These are phyloP conservation scores for Macrophomina phaseolina DNA, from an alignment of 2,329 filamentous ascomycete species.

Conservation along the genomic window DNA sequence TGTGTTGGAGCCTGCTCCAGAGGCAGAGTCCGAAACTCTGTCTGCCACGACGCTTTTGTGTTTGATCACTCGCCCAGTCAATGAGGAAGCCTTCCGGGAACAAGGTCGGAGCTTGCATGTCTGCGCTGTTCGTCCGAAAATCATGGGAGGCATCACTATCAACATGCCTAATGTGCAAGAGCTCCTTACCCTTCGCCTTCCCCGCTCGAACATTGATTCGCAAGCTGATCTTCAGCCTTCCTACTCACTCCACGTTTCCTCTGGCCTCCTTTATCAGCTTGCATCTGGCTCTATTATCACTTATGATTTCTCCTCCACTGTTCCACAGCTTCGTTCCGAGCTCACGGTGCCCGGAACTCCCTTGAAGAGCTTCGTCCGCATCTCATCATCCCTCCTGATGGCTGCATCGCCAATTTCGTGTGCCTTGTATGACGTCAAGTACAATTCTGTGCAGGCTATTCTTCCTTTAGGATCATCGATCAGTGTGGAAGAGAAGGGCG, in stretches of 20 bases:
- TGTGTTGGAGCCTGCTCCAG: slow-evolving; percentile 40
- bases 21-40: slow-evolving; percentile 38
- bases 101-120: slow-evolving; percentile 35
- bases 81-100: slow-evolving; percentile 8
- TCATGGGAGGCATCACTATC: slow-evolving; percentile 37
- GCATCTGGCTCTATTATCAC: slow-evolving; percentile 60
- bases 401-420: slow-evolving; percentile 63
- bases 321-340: slow-evolving; percentile 63
- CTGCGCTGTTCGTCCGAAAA: slow-evolving; percentile 40
- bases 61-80: slow-evolving; percentile 36
- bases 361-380: slow-evolving; percentile 67
- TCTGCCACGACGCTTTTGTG: slow-evolving; percentile 45
- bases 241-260: slow-evolving; percentile 67
- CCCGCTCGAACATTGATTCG: slow-evolving; percentile 29
- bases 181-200: slow-evolving; percentile 40
- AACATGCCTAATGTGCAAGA: slow-evolving; percentile 41
- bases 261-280: slow-evolving; percentile 69
- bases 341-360: slow-evolving; percentile 58
- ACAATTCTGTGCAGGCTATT: slow-evolving; percentile 57
- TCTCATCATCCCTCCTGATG: slow-evolving; percentile 71
- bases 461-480: slow-evolving; percentile 39
- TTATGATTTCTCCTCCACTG: slow-evolving; percentile 67
- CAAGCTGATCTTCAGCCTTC: slow-evolving; percentile 29
- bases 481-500: slow-evolving; percentile 25
- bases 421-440: slow-evolving; percentile 69